These are phyloP conservation scores for Coelastrella sp. DNA, from an alignment of 139 green algal genomes.

Conservation along the genomic window DNA sequence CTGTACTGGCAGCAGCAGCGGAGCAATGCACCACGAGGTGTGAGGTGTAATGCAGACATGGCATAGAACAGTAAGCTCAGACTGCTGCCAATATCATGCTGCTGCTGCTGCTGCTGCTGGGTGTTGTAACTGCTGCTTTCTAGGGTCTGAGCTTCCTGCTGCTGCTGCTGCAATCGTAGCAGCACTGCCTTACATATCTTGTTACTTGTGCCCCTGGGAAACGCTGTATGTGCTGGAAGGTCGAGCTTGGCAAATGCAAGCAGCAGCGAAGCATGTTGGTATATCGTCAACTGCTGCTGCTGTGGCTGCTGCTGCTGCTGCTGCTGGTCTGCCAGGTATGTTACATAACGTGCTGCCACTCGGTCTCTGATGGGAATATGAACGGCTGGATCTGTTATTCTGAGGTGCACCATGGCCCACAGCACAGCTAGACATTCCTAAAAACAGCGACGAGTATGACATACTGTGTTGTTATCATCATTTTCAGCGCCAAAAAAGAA, in stretches of 20 bases:
- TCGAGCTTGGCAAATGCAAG: background rate
- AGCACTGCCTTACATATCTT: background rate
- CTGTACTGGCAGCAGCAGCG: background rate
- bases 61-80: constrained; percentile 31
- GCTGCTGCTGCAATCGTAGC: constrained; percentile 7
- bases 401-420: constrained; percentile 14
- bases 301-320: constrained; percentile 5
- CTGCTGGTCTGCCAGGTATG: background rate
- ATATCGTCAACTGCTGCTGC: constrained; percentile 12
- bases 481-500: too few relatives aligned
- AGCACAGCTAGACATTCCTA: constrained; percentile 15
- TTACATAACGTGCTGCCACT: background rate
- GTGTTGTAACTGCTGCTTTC: background rate
- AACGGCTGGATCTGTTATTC: background rate
- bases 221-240: background rate
- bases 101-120: constrained; percentile 2
- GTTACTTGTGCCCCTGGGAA: background rate
- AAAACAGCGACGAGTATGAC: too few relatives aligned
- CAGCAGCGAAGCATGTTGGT: constrained; percentile 16
- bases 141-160: background rate
- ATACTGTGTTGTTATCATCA: too few relatives aligned
- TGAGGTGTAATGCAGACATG: background rate
- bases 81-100: background rate
- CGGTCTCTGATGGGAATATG: background rate
- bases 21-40: background rate